These are phyloP conservation scores for Cordyceps javanica DNA, from an alignment of 2,329 filamentous ascomycete genomes.

Conservation along the genomic window DNA sequence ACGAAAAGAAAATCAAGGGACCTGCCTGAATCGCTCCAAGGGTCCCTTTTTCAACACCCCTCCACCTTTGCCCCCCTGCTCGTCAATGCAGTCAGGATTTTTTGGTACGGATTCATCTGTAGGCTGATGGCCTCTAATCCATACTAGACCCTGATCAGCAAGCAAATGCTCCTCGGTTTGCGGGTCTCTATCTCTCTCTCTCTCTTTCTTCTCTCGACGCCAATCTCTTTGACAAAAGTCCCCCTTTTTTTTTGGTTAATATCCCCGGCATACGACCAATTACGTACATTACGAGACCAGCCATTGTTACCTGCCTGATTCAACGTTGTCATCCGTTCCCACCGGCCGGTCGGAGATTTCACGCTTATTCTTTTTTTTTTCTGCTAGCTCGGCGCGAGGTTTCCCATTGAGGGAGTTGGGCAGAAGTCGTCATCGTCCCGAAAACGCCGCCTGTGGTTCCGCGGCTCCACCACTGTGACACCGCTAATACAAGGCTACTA, in stretches of 20 bases:
- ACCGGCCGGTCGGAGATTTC: neutral
- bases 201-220: neutral
- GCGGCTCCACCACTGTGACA: neutral
- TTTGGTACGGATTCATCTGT: too few relatives aligned
- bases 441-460: neutral
- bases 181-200: neutral
- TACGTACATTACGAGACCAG: neutral
- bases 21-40: neutral
- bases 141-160: constrained; percentile 6
- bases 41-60: neutral
- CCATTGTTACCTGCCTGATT: neutral
- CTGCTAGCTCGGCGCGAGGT: neutral
- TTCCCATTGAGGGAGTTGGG: constrained; percentile 1
- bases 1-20: neutral
- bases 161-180: neutral
- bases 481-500: neutral
- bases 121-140: too few relatives aligned
- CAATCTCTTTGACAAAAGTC: too few relatives aligned
- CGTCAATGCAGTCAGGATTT: neutral
- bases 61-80: neutral
- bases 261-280: too few relatives aligned
- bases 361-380: neutral
- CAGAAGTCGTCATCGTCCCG: neutral
- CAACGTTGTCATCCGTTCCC: too few relatives aligned
- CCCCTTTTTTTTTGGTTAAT: too few relatives aligned